Conservation (phyloP, 306 rosid species). For the Medicago truncatula region DNA sequence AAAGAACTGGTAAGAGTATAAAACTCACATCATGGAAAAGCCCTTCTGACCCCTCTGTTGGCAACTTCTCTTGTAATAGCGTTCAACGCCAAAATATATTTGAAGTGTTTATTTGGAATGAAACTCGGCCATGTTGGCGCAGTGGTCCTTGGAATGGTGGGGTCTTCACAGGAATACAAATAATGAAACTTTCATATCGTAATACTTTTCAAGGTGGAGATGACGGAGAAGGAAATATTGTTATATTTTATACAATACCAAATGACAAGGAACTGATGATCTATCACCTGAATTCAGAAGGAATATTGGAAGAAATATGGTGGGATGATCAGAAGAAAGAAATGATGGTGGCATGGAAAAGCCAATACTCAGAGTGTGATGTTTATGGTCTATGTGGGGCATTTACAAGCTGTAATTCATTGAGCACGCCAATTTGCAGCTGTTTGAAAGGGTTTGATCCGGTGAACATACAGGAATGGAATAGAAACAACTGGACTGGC, state of each 20-base stretch:
- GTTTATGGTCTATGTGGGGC: constrained; percentile 53
- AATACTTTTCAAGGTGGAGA: neutral
- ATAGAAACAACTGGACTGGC: no score
- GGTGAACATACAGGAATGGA: no score
- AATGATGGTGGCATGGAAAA: neutral
- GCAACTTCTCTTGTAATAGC: constrained; percentile 32
- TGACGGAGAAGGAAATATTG: constrained; percentile 3
- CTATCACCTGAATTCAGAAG: constrained; percentile 18
- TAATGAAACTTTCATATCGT: neutral
- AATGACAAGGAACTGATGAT: neutral
- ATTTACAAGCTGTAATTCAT: no score
- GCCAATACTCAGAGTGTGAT: constrained; percentile 36
- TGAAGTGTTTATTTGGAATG: neutral
- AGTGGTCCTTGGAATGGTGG: constrained; percentile 23
- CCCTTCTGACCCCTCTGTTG: constrained; percentile 50
- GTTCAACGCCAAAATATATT: neutral
- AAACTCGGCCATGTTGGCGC: constrained; percentile 31
- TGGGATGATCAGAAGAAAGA: neutral
- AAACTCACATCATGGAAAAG: constrained; percentile 39
- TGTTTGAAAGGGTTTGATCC: no score
- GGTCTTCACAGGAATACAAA: neutral
- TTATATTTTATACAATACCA: neutral
- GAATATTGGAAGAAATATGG: neutral
- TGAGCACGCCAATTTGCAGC: no score
- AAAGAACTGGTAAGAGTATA: constrained; percentile 15